Base-by-base conservation (phyloP, 106 monocot genomes). In the Vanilla planifolia region DNA sequence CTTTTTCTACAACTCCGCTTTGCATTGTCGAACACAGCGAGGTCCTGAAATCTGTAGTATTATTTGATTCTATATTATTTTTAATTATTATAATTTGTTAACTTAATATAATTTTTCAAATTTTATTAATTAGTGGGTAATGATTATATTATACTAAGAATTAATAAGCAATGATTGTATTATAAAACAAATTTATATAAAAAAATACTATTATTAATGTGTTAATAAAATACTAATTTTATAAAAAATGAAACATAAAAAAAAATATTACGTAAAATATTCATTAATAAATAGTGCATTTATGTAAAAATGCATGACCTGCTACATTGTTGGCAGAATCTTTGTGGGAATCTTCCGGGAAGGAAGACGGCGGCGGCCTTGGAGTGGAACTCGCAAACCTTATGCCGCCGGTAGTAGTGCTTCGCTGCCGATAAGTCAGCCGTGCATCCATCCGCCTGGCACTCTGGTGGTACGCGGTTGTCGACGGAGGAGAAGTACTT, bases 321-420 rank as follows among this genome's bases (percentile, higher is more conserved):
- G 71, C 80, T 80, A 48, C 80, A 80, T 55, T 75, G 75, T 27
- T 80, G 80, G 36, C 80, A 80, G 35, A 80, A 80, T 16, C 80
- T 62, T 52, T 63, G 76, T 40, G 43, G 48, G 1, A 63, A 27
- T 33, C 63, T 53, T 1, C 68, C 66, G 19, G 64, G 66, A 17
- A 67, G 48, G 21, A 67, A 22, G 19, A 71, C 80, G 3, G 26
- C 61, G 8, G 75, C 32, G 7, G 80, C 64, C 51, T 75, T 80
- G 36, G 80, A 80, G 59, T 80, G 80, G 36, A 59, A 53, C 61
- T 71, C 71, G 26, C 80, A 80, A 3, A 80, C 80, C 63, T 71
- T 80, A 33, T 79, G 79, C 44, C 73, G 7, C 23, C 73, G 61
- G 29, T 79, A 73, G 43, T 79, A 79, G 26, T 79, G 72, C 55